Evolutionary conservation across 108 stramenopile genomes (phyloP), one percentile per base, ranked within the genome.

Genomic region (Nitzschia putrida): DNA sequence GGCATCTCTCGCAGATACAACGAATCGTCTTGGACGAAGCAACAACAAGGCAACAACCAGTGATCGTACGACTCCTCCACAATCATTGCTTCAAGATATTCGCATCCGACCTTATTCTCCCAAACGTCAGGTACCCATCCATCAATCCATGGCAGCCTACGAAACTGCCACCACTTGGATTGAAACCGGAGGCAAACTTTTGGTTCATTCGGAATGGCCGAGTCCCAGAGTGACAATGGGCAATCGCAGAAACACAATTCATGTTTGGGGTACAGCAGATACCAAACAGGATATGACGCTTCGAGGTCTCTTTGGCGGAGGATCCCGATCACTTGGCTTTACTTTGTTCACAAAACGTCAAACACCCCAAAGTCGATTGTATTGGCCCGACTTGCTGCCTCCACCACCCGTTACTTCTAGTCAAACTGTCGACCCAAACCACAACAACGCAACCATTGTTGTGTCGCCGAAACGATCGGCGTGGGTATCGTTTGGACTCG

Each of bases 151-250:
- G 26, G 77, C 86, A 10, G 64, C 86, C 2, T 93, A 87, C 61
- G 92, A 90, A 73, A 86, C 87, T 25, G 92, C 87, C 4, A 80
- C 79, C 0, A 88, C 92, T n/a, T 87, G 75, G 67, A 74, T 90
- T 54, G 61, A 74, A 23, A 68, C 74, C 3, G 29, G 80, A 71
- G 47, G 64, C 37, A 74, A 85, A 51, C 57, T 87, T 61, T 49
- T 86, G 22, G 74, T 89, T 6, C 73, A 87, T 76, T 80, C 87
- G 7, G 88, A 92, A 64, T 83, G 71, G 63, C 85, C 86, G 21
- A 38, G 73, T 79, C 38, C 56, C 1, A 23, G 21, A 21, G 54
- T 2, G 0, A n/a, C 29, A 0, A 5, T 0, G 21, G 21, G 22
- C 16, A 18, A 45, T 40, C 44, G 16, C 43, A 47, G 77, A 34